A percentile compares a stretch with the other conserved stretches of the same genome.
phyloP scores from a whole-genome alignment of 768 basidiomycete genomes.

The Boletus reticulatus region DNA sequence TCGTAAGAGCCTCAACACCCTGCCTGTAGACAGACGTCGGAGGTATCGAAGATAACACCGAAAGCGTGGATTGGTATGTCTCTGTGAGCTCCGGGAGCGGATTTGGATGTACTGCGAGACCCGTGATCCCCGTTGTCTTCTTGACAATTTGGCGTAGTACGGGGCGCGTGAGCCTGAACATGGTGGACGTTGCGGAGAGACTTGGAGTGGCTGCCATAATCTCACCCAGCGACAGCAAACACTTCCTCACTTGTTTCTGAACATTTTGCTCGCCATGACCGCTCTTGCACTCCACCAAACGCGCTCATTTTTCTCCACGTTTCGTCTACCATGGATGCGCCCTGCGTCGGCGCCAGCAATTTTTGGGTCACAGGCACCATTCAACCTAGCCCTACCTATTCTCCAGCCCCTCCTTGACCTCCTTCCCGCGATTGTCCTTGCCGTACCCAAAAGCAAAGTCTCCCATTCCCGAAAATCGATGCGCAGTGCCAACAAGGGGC shows the following conservation, averaged over 20 bases:
- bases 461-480: constrained; percentile 95
- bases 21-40: constrained; percentile 85
- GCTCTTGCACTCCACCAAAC: constrained; percentile 37
- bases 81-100: constrained; percentile 76
- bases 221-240: not conserved
- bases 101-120: constrained; percentile 78
- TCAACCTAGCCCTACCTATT: constrained; percentile 38
- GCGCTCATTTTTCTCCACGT: constrained; percentile 23
- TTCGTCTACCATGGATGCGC: constrained; percentile 25
- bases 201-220: constrained; percentile 5
- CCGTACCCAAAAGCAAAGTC: constrained; percentile 92
- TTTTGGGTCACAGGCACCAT: constrained; percentile 26
- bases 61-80: constrained; percentile 78
- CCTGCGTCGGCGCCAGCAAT: constrained; percentile 18
- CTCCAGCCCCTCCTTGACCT: constrained; percentile 61
- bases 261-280: constrained; percentile 34
- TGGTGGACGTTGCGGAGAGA: constrained; percentile 35
- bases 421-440: constrained; percentile 83
- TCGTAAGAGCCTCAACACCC: constrained; percentile 81
- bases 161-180: constrained; percentile 78
- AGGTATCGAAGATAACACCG: constrained; percentile 69
- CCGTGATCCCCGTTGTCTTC: constrained; percentile 81
- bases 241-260: not conserved
- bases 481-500: constrained; percentile 90
- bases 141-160: constrained; percentile 64